Evolutionary conservation across 2,329 filamentous ascomycete genomes (phyloP), one percentile per base, ranked within the genome.

Genomic region (Torrubiellomyces zombiae): DNA sequence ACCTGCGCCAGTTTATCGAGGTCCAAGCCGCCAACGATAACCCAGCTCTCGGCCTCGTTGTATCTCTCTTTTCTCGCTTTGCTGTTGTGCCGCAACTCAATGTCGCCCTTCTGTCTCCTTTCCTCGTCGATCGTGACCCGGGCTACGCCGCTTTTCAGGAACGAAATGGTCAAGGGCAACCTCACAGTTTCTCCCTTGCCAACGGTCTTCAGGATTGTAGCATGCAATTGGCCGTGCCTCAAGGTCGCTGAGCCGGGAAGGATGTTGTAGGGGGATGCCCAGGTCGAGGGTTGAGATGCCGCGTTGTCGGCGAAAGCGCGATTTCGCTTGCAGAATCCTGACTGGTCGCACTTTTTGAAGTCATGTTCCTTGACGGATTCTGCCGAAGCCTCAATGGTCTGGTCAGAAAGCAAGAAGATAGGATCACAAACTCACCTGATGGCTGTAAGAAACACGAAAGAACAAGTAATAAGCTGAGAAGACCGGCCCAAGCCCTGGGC

Each of bases 301-400:
- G 74, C 82, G 34, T 67, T 60, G 52, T 95, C 85, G 46, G 89
- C 89, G 47, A 79, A 85, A 19, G 70, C 78, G 48, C 89, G 74
- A 55, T 95, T 95, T 36, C 89, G 79, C 48, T 83, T 89, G 57
- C 89, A 98, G 60, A 98, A 98, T 42, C 89, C 89, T 4, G 86
- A 89, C 48, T 98, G 86, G 38, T 78, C 60, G 58, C 89, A 98
- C 41, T 78, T 93, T 48, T 95, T 98, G 65, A 95, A 98, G 50
- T 92, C 85, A 42, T 93, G 74, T 47, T 93, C 78, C 57, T 98
- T 98, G 26, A 98, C 89, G 41, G 69, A 63, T 36, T 68, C 83
- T 92, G 16, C 8, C 20, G 6, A 20, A 32, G 27, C 27, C 34
- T 45, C 21, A 48, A 35, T 18, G 7, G 12, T 10, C 6, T 10